Conservation (phyloP, 345 rosid species). For the Schrenkiella parvula region DNA sequence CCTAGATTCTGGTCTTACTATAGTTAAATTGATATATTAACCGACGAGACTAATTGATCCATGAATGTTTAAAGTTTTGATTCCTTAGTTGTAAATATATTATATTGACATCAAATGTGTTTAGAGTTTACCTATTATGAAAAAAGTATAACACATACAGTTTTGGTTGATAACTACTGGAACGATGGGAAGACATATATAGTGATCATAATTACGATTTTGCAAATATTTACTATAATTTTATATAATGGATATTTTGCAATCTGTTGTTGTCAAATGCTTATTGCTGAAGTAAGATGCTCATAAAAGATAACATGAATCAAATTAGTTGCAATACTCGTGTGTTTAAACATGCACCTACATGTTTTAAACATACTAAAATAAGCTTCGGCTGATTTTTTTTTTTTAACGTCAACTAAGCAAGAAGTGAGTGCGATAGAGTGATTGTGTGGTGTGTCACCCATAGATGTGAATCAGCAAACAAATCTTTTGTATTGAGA, state of each 20-base stretch:
- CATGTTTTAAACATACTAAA: not conserved
- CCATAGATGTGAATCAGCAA: constrained; percentile 15
- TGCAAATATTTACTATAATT: not conserved
- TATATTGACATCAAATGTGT: not conserved
- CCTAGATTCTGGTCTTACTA: not conserved
- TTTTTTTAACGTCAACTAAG: too few species aligned
- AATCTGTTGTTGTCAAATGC: not conserved
- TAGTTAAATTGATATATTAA: not conserved
- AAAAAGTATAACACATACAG: not conserved
- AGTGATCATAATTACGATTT: not conserved
- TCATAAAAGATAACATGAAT: not conserved
- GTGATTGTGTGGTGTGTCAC: not conserved
- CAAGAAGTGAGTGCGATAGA: not conserved
- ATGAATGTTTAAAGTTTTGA: not conserved
- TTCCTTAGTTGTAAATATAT: not conserved
- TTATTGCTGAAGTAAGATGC: not conserved
- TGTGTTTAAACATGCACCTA: not conserved
- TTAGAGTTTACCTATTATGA: not conserved
- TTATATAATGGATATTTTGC: too few species aligned
- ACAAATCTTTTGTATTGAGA: constrained; percentile 33
- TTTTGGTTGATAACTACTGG: not conserved
- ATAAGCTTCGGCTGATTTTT: not conserved
- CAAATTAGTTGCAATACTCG: not conserved
- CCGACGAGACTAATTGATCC: not conserved
- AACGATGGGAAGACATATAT: not conserved